These are phyloP conservation scores for Lojkania enalia DNA, from an alignment of 2,329 filamentous ascomycete genomes.

Conservation along the genomic window DNA sequence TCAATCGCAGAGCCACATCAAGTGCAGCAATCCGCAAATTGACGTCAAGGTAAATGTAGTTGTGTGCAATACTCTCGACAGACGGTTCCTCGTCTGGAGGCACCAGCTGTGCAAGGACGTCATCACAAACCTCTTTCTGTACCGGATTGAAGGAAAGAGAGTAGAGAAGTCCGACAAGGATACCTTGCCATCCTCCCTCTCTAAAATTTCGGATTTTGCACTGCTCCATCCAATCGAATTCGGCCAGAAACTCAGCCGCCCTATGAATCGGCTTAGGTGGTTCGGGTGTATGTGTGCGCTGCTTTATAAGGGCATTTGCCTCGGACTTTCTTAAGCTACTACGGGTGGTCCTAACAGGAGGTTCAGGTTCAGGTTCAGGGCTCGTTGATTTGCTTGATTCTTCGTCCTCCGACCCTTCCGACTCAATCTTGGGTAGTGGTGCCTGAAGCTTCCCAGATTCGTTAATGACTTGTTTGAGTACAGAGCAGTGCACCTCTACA, in stretches of 20 bases:
- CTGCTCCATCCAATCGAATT: conserved; percentile 83
- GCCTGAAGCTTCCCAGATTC: conserved; percentile 80
- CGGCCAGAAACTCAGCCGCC: conserved; percentile 73
- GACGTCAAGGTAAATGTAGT: conserved; percentile 77
- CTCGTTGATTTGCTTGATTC: conserved; percentile 57
- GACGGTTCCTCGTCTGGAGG: conserved; percentile 76
- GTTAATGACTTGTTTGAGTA: conserved; percentile 83
- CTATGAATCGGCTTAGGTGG: conserved; percentile 55
- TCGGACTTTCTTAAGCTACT: conserved; percentile 84
- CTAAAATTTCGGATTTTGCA: conserved; percentile 81
- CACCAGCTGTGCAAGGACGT: conserved; percentile 78
- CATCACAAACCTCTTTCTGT: conserved; percentile 72
- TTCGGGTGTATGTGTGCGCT: conserved; percentile 45
- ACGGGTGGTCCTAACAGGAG: conserved; percentile 77
- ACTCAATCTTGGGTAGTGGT: conserved; percentile 66
- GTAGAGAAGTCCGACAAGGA: conserved; percentile 83
- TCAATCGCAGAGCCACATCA: conserved; percentile 84
- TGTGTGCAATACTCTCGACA: conserved; percentile 69
- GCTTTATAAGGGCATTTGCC: conserved; percentile 58
- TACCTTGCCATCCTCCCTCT: conserved; percentile 88
- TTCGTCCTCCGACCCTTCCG: conserved; percentile 50
- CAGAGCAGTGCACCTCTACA: conserved; percentile 87
- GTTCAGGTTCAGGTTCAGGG: conserved; percentile 64
- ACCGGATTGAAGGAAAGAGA: conserved; percentile 78
- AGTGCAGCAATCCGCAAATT: conserved; percentile 80